Conservation (phyloP, 106 monocot genomes). For the Narthecium ossifragum region DNA sequence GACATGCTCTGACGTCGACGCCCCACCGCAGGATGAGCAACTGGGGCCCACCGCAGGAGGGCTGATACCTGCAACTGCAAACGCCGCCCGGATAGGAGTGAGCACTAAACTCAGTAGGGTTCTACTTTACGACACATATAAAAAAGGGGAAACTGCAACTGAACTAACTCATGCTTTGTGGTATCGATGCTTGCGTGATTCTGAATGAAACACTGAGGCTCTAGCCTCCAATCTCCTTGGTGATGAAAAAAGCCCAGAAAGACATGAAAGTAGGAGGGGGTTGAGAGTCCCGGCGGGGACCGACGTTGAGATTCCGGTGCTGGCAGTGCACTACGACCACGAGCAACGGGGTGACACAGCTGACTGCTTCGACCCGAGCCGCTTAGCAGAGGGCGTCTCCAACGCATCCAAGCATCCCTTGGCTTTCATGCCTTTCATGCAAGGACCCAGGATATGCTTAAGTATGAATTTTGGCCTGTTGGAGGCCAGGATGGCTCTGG, state of each 20-base stretch:
- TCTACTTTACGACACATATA: too few relatives aligned
- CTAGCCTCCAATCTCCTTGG: constrained; percentile 3
- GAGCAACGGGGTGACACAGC: constrained; percentile 14
- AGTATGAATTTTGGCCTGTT: not conserved
- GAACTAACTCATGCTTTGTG: too few relatives aligned
- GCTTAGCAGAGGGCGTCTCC: constrained; percentile 13
- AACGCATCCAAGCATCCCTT: constrained; percentile 14
- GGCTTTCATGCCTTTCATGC: constrained; percentile 23
- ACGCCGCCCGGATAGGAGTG: too few relatives aligned
- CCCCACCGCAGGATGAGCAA: too few relatives aligned
- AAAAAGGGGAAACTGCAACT: too few relatives aligned
- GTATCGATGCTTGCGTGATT: too few relatives aligned
- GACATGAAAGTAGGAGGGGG: constrained; percentile 4
- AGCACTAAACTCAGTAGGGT: too few relatives aligned
- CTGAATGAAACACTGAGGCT: constrained; percentile 17
- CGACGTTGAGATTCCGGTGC: constrained; percentile 9
- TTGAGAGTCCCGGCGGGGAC: constrained; percentile 12
- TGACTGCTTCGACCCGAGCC: constrained; percentile 9
- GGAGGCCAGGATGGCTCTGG: not conserved
- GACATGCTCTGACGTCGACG: too few relatives aligned
- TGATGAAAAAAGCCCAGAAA: not conserved
- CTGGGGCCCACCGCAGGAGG: too few relatives aligned
- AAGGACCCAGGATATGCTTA: not conserved
- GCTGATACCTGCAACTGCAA: too few relatives aligned
- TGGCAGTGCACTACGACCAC: constrained; percentile 12